Evolutionary conservation across 192 early-diverging fungal genomes (phyloP), one percentile per base, ranked within the genome.

Genomic region (Coemansia sp.): DNA sequence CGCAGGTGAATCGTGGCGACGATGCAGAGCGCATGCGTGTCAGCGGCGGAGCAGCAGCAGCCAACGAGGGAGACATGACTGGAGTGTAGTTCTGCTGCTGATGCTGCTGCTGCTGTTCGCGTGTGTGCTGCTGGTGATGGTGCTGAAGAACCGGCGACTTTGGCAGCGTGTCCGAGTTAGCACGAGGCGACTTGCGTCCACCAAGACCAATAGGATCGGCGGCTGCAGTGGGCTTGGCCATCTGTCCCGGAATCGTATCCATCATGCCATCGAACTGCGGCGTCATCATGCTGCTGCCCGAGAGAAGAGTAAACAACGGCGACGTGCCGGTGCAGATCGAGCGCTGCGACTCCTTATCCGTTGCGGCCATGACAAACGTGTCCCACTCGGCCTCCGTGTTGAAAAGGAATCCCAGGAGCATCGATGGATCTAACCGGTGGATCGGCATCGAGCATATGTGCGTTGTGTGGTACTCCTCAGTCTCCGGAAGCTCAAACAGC

Each of bases 321-420:
- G 80, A 76, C 13, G 80, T 66, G 19, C 80, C 80, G 4, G 80
- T 82, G 74, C 80, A 82, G 63, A 82, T 82, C 40, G 79, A 76
- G 39, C 79, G 73, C 71, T 73, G 74, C 65, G 79, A 82, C 62
- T 82, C 79, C 58, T 82, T 82, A 65, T 76, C 73, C 2, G 81
- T 75, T 12, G 76, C 81, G 0, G 76, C 73, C 69, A 75, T 52
- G 13, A 75, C 81, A 75, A 83, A 83, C 10, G 76, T 69, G 65
- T 83, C 81, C 72, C 72, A 75, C 64, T 83, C 81, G 18, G 72
- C 69, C 47, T 82, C 79, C 26, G 74, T 72, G 69, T 74, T 74
- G 66, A 85, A 81, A 56, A 81, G 45, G 42, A 85, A 85, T 10
- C 83, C 83, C 54, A 85, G 68, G 39, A 85, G 68, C 83, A 85